Evolutionary conservation across 2,329 filamentous ascomycete species (phyloP).

Genomic region (Hansfordia pulvinata): DNA sequence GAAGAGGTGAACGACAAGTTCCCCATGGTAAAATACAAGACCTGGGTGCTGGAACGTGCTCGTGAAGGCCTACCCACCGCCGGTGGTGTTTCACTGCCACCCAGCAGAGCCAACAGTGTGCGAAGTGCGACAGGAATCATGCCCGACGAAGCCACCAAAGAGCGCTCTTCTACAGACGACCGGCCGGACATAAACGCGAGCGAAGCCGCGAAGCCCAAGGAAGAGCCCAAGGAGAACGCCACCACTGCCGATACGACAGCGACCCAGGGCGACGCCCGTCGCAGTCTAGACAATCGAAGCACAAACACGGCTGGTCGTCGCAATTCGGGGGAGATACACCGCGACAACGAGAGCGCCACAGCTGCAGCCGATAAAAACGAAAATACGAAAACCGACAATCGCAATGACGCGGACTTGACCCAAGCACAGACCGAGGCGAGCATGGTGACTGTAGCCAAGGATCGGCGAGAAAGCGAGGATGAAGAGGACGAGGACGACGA

Average conservation of each 20-base stretch:
- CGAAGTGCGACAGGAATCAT: slow-evolving; percentile 49
- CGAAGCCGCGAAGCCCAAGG: slow-evolving; percentile 12
- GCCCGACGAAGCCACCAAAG: slow-evolving; percentile 28
- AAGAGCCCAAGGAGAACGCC: slow-evolving; percentile 9
- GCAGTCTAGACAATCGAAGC: no score
- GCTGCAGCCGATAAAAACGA: slow-evolving; percentile 7
- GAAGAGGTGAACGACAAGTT: slow-evolving; percentile 98
- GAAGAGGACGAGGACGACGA: slow-evolving; percentile 68
- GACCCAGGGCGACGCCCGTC: no score
- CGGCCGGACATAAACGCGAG: slow-evolving; percentile 16
- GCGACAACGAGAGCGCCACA: no score
- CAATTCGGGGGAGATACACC: no score
- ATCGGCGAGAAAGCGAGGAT: slow-evolving; percentile 24
- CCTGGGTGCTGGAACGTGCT: slow-evolving; percentile 75
- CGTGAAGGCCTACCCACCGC: slow-evolving; percentile 70
- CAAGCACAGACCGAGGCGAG: slow-evolving; percentile 9
- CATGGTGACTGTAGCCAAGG: slow-evolving; percentile 12
- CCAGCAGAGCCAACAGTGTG: slow-evolving; percentile 61
- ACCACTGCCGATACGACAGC: slow-evolving; percentile 1
- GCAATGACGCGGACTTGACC: slow-evolving; percentile 7
- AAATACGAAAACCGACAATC: slow-evolving; percentile 2
- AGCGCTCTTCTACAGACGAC: slow-evolving; percentile 29
- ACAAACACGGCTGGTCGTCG: no score
- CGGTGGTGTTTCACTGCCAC: slow-evolving; percentile 67
- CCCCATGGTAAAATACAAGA: slow-evolving; percentile 91